Evolutionary conservation across 345 rosid genomes (phyloP).

Genomic region (Salix suchowensis): DNA sequence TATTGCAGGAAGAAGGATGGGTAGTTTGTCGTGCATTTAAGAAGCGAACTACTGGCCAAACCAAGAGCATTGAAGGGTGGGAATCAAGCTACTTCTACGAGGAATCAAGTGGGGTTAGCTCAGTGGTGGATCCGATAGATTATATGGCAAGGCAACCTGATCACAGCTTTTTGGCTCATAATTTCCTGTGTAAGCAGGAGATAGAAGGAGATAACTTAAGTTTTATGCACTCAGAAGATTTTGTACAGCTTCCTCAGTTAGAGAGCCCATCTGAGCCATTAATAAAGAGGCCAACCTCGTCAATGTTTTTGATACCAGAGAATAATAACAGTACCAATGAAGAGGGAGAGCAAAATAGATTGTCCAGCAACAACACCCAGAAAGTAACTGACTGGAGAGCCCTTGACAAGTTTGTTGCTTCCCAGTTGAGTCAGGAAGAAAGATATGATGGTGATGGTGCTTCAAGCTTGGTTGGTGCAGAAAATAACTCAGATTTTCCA

Average conservation of each 20-base stretch:
- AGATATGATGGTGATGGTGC: slow-evolving; percentile 25
- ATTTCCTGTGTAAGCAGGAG: slow-evolving; percentile 71
- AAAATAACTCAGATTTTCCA: slow-evolving; percentile 24
- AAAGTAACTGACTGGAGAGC: slow-evolving; percentile 81
- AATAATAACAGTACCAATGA: slow-evolving; percentile 24
- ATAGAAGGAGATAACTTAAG: slow-evolving; percentile 50
- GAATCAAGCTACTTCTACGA: slow-evolving; percentile 62
- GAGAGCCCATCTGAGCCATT: slow-evolving; percentile 76
- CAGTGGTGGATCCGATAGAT: slow-evolving; percentile 48
- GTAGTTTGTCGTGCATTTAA: slow-evolving; percentile 96
- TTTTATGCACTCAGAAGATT: slow-evolving; percentile 48
- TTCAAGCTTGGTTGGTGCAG: slow-evolving; percentile 28
- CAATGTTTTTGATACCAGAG: slow-evolving; percentile 30
- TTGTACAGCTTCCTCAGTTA: slow-evolving; percentile 83
- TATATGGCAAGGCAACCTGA: slow-evolving; percentile 45
- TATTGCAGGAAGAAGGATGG: slow-evolving; percentile 93
- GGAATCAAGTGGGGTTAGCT: slow-evolving; percentile 47
- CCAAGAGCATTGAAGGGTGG: slow-evolving; percentile 62
- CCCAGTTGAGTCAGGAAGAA: slow-evolving; percentile 80
- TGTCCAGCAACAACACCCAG: slow-evolving; percentile 21
- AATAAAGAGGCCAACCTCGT: slow-evolving; percentile 50
- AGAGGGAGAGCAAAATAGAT: slow-evolving; percentile 29
- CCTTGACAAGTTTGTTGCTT: slow-evolving; percentile 85
- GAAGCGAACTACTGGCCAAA: slow-evolving; percentile 51
- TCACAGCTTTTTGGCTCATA: slow-evolving; percentile 39